Evolutionary conservation across 2,329 filamentous ascomycete genomes (phyloP), one percentile per base, ranked within the genome.

Genomic region (Elsinoe perseae): DNA sequence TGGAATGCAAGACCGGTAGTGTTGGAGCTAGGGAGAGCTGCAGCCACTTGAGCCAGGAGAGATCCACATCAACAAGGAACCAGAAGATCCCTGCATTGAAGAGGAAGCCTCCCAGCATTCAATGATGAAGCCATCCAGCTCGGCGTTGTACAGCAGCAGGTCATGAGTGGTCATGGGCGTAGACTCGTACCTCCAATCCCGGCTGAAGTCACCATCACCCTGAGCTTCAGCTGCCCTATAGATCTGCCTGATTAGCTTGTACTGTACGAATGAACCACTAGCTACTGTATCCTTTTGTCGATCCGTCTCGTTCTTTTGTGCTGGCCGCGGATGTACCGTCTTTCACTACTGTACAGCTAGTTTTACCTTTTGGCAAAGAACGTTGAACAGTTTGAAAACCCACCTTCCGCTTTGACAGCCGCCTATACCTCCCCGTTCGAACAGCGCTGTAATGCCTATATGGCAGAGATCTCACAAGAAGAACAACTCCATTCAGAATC

Each of bases 381-480:
- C 48, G 48, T 52, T 52, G 28, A 32, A 32, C 2, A 20, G 48
- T 52, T 52, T 36, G 48, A n/a, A n/a, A 27, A 16, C 48, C n/a
- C 23, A 9, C 48, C 30, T 28, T 28, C 48, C 48, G 48, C 48
- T 23, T 14, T 52, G 48, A 38, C 48, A 34, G 48, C 48, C 40
- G 40, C 40, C 48, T 34, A 52, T 38, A 50, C 28, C 27, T 30
- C 16, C 21, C n/a, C n/a, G n/a, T 25, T 48, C 25, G n/a, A 36
- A 36, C 32, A 38, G 25, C n/a, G 44, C 48, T 52, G 48, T 52
- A 16, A 52, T 52, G 48, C 48, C 48, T 38, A 52, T 52, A 52
- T 52, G 48, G 48, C 48, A 52, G 30, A 18, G 48, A 52, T 52
- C 48, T 12, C 48, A 52, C 32, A 52, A 38, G 48, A 52, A 52